Evolutionary conservation across 1,284 basidiomycete species (phyloP), one percentile per base, ranked within the genome.

Genomic region (Malassezia pachydermatis): DNA sequence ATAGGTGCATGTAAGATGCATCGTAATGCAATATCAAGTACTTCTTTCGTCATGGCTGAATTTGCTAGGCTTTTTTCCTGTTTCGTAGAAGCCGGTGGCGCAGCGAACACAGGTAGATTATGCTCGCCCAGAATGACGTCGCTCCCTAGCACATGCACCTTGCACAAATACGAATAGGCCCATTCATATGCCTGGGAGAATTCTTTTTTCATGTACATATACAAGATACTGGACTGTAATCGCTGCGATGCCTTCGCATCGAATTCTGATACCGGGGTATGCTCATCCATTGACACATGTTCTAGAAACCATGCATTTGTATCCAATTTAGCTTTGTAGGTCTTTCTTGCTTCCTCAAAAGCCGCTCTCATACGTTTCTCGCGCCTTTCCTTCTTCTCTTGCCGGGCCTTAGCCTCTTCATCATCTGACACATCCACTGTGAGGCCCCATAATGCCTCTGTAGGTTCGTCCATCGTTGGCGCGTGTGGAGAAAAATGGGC

Each of bases 241-340:
- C 32, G 37, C 28, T 45, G 39, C n/a, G 42, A 25, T 14, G 49
- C 32, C 16, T 40, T 40, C 14, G 37, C 24, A 24, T 51, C 38
- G 34, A 36, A 19, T 10, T 2, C 9, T 2, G 14, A 9, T 10
- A 9, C 9, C 16, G 14, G 14, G 10, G 20, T 9, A 10, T 10
- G 10, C 9, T 36, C 34, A n/a, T 8, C 7, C 3, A 41, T 16
- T 2, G 24, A 16, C 1, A 40, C n/a, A 23, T 30, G 29, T 2
- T 41, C 36, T 10, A 46, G 27, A n/a, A 46, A 52, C 50, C 50
- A 52, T 17, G 29, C 50, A 17, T 52, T 40, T 8, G 29, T 27
- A 22, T 52, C 50, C 5, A 37, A 11, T 29, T 52, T 52, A 11
- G 50, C 44, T 9, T n/a, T 30, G 25, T 52, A 52, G 14, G 45